Base-by-base conservation (phyloP, 1,284 basidiomycete genomes). In the Cystobasidium sp. region DNA sequence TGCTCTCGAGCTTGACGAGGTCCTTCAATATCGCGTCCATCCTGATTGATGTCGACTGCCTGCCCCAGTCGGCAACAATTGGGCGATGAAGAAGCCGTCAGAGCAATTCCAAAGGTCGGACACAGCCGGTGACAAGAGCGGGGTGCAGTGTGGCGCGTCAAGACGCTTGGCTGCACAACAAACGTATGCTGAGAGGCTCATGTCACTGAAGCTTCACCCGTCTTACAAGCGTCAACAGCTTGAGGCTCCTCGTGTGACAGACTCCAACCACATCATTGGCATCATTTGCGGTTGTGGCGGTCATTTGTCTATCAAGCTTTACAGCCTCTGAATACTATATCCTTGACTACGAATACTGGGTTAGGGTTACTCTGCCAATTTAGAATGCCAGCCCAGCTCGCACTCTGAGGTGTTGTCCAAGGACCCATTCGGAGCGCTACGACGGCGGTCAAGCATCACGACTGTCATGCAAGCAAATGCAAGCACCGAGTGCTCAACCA, bases 21-120 rank as follows among this genome's bases (percentile, higher is more conserved):
- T 73, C 70, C 49, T 46, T 58, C n/a, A 55, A 41, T 9, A 73
- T 59, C 41, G 41, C 41, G n/a, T 73, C 70, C 70, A 73, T 73
- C 49, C 43, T 44, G 44, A 7, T 20, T 39, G 56, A 18, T 9
- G 12, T 31, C 20, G 18, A 37, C 53, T n/a, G 56, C 37, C 56
- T 41, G 52, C 39, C 6, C 37, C 31, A 31, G 31, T 31, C 31
- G 31, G 31, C 37, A 39, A 39, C 56, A 43, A 39, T 59, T 59
- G 56, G 56, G n/a, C 9, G 14, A n/a, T 12, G 10, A 18, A 41
- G 16, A 41, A 59, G 56, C 9, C 43, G 56, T 5, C 2, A 53
- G 31, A 31, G 31, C 31, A n/a, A n/a, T n/a, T n/a, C n/a, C n/a
- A 31, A 31, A 31, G 31, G 31, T 31, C 31, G 31, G 31, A 31